Base-by-base conservation (phyloP, 2,329 filamentous ascomycete genomes). In the Aspergillus sp. region DNA sequence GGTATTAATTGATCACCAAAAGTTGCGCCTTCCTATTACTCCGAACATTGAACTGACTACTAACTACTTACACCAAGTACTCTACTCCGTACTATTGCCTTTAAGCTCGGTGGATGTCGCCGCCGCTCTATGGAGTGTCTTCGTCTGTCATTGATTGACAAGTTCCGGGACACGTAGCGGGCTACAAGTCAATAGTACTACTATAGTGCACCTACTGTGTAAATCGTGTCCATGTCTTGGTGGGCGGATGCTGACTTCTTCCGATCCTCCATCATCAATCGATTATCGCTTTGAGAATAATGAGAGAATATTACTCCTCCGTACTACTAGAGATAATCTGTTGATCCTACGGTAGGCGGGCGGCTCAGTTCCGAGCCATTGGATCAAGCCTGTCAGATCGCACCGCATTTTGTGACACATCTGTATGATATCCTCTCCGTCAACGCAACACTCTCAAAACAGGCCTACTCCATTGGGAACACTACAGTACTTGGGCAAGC, bases 371-470 rank as follows among this genome's bases (percentile, higher is more conserved):
- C 39, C 41, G 17, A n/a, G 41, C 41, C 41, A 45, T 21, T 13
- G 21, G 17, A 45, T 45, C 41, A 13, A 45, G 41, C 41, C 21
- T 36, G 32, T 36, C 32, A 36, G 41, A 45, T 21, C 41, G 41
- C 41, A 45, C 41, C 41, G 41, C 41, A 30, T 50, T 30, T 30
- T 50, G 30, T 50, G 47, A 50, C 47, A 50, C n/a, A 50, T 50
- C 47, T 32, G 28, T 28, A 30, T 25, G 47, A 30, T n/a, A 12
- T 17, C 25, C 47, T n/a, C 47, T 50, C 47, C 28, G 25, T 19
- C 47, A 50, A 32, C 25, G 25, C n/a, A 32, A 13, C 28, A 32
- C 47, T 32, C 15, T 9, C n/a, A 15, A 17, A 50, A 36, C 10
- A n/a, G n/a, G n/a, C n/a, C 47, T 50, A 50, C 30, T 32, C 25